These are phyloP conservation scores for Stachybotrys echinatus DNA, from an alignment of 2,329 filamentous ascomycete species.

Conservation along the genomic window DNA sequence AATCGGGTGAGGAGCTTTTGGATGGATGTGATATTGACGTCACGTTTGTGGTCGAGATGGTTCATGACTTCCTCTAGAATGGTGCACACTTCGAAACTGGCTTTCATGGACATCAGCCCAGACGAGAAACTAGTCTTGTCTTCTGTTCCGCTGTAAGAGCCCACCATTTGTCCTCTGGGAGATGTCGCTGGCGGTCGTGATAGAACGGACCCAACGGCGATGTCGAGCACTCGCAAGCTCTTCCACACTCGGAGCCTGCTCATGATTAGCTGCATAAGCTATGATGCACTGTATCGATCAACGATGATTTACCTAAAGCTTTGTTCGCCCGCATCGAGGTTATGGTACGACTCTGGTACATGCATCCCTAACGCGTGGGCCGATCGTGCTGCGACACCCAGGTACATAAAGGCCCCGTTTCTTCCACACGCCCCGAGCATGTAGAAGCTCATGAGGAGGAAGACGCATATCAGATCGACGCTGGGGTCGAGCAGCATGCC, in stretches of 20 bases:
- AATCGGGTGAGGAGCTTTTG: conserved; percentile 35
- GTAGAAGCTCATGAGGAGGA: conserved; percentile 62
- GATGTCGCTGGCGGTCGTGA: conserved; percentile 29
- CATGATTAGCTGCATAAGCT: background rate
- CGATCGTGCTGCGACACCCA: conserved; percentile 53
- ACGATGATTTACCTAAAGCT: background rate
- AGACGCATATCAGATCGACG: conserved; percentile 16
- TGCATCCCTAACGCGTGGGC: conserved; percentile 54
- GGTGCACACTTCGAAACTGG: conserved; percentile 34
- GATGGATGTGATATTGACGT: conserved; percentile 22
- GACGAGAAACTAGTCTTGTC: conserved; percentile 8
- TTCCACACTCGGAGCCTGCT: conserved; percentile 27
- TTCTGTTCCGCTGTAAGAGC: conserved; percentile 1
- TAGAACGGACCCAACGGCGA: conserved; percentile 30
- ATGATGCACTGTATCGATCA: background rate
- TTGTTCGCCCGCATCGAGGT: conserved; percentile 6
- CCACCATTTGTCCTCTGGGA: conserved; percentile 6
- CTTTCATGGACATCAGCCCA: conserved; percentile 25
- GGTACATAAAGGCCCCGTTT: conserved; percentile 61
- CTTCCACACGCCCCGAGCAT: conserved; percentile 58
- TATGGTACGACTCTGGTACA: conserved; percentile 22
- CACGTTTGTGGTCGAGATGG: conserved; percentile 33
- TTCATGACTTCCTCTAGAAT: conserved; percentile 39
- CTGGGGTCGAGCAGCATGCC: conserved; percentile 18
- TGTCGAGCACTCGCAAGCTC: conserved; percentile 32